Evolutionary conservation across 805 yeast genomes (phyloP), one percentile per base, ranked within the genome.

Genomic region (Yarrowia yakushimensis): DNA sequence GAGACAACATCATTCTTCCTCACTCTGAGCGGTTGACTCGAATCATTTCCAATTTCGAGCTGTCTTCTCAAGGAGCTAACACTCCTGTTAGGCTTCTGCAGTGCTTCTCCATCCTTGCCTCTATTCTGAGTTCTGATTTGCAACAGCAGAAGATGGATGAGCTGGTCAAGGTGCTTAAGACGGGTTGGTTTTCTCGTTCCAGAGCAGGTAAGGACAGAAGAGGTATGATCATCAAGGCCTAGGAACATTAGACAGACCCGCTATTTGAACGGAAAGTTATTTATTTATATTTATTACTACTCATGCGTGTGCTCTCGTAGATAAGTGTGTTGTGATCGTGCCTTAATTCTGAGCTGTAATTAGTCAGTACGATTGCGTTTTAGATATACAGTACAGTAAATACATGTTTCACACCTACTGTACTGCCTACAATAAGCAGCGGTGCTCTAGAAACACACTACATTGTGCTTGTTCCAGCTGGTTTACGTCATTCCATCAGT

Each of bases 101-200:
- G 68, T 87, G 93, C 67, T 80, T 86, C 66, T 84, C 87, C 8
- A 75, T 83, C 28, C 70, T 87, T 30, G 78, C 80, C 20, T 77
- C 83, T 1, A 78, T 84, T 2, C 81, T 80, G 46, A 78, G 85
- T 0, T 76, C 74, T 8, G 86, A 84, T 67, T 80, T 80, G 22
- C 79, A 81, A 63, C 91, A 86, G 67, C 76, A 74, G 41, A 76
- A 80, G n/a, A 76, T 86, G n/a, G 87, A 85, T 48, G 82, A 79
- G 59, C 70, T 84, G 62, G 72, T 82, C 15, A 60, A 62, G 39
- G 62, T 66, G 2, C 63, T 71, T 28, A 64, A 68, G 30, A 64
- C 63, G 10, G 66, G 67, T 31, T 74, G 73, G 72, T 65, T 71
- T 43, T 64, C 67, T 15, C 54, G 70, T 31, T 69, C 72, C 9